Conservation (phyloP, 345 rosid species). For the Eucalyptus camaldulensis region DNA sequence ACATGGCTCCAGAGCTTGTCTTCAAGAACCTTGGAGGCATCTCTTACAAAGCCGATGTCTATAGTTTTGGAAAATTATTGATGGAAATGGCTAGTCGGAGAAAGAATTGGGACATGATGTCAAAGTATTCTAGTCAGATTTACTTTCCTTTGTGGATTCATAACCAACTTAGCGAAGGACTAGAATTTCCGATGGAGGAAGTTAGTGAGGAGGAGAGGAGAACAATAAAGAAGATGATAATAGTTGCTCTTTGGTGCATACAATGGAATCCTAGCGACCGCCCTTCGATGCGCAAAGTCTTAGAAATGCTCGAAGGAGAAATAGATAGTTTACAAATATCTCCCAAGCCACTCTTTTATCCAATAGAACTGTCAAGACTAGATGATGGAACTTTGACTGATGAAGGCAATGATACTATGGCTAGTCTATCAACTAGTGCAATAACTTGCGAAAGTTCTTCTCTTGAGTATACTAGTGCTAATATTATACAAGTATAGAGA, state of each 20-base stretch:
- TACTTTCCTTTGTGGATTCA: neutral
- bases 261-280: neutral
- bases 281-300: neutral
- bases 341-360: neutral
- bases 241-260: neutral
- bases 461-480: neutral
- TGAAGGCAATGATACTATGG: neutral
- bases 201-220: neutral
- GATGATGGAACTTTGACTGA: neutral
- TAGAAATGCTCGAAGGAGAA: neutral
- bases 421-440: neutral
- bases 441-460: neutral
- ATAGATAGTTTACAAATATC: neutral
- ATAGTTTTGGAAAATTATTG: no score
- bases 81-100: no score
- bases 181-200: neutral
- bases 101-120: fast-evolving
- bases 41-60: no score
- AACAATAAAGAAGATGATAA: neutral
- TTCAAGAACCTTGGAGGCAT: no score
- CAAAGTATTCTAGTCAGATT: neutral
- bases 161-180: neutral
- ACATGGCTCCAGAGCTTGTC: no score
- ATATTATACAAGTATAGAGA: neutral
- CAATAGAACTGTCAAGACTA: fast-evolving